A percentile compares a stretch with the other conserved stretches of the same genome.
These are phyloP conservation scores for Meyerozyma smithsonii DNA, from an alignment of 1,139 yeast genomes.

Conservation along the genomic window DNA sequence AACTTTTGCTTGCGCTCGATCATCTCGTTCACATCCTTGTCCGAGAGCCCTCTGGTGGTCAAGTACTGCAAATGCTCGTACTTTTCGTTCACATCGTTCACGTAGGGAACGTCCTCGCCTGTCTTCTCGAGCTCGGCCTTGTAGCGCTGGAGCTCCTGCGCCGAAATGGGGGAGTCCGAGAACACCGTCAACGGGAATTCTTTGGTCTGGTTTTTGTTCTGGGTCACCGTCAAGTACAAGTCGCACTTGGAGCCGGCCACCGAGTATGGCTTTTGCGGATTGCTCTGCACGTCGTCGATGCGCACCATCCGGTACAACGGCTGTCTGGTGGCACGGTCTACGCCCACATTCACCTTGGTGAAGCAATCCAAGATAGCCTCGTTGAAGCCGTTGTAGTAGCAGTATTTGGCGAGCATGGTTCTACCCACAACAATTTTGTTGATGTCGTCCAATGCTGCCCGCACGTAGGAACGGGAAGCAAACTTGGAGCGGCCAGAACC, in stretches of 20 bases:
- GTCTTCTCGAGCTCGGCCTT: constrained; percentile 55
- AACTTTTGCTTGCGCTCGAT: constrained; percentile 63
- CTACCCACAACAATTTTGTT: constrained; percentile 76
- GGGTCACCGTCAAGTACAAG: constrained; percentile 60
- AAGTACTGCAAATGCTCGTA: constrained; percentile 56
- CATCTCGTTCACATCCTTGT: constrained; percentile 75
- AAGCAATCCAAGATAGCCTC: constrained; percentile 66
- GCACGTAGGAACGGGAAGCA: constrained; percentile 25
- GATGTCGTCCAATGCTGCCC: constrained; percentile 52
- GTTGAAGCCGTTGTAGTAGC: constrained; percentile 79
- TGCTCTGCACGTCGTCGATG: constrained; percentile 56
- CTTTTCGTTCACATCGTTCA: constrained; percentile 64
- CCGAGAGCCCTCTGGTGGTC: constrained; percentile 62
- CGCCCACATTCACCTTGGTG: constrained; percentile 79
- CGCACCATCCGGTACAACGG: constrained; percentile 83
- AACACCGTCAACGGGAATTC: constrained; percentile 72
- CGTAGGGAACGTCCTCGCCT: constrained; percentile 56
- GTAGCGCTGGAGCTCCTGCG: constrained; percentile 72
- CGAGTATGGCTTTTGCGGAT: constrained; percentile 52
- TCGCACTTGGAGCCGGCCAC: constrained; percentile 54
- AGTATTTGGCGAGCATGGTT: constrained; percentile 63
- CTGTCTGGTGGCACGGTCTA: constrained; percentile 54
- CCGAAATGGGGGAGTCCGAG: constrained; percentile 68
- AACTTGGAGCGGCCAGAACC: constrained; percentile 33
- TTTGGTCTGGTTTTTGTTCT: constrained; percentile 62